phyloP scores from a whole-genome alignment of 345 rosid genomes.

The Camelina hispida region DNA sequence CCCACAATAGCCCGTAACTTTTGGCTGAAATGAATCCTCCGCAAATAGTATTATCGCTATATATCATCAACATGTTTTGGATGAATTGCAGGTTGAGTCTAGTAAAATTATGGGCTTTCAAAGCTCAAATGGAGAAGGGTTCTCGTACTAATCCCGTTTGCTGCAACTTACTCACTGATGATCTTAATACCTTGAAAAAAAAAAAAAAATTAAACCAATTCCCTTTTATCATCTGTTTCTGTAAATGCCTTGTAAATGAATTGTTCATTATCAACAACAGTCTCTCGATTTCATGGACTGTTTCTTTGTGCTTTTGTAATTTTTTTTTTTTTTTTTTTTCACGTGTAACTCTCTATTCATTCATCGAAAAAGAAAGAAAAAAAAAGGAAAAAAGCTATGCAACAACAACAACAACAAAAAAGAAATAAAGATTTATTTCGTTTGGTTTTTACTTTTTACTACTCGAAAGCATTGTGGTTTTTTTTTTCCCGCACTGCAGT shows the following conservation, averaged over 20 bases:
- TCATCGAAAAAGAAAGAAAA: conserved; percentile 47
- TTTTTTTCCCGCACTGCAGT: too few species aligned
- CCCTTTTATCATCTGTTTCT: conserved; percentile 49
- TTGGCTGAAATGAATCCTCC: background rate
- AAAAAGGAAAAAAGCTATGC: background rate
- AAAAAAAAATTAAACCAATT: conserved; percentile 39
- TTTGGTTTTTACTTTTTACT: conserved; percentile 1
- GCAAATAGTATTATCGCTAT: background rate
- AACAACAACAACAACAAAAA: background rate
- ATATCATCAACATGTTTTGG: background rate
- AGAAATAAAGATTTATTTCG: conserved; percentile 23
- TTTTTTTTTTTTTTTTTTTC: conserved; percentile 48
- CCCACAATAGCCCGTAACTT: background rate
- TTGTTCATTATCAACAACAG: conserved; percentile 47
- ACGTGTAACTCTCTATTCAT: conserved; percentile 72
- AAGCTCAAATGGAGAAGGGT: conserved; percentile 32
- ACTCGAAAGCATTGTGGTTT: too few species aligned
- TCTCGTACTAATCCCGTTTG: conserved; percentile 52
- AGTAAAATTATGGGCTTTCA: conserved; percentile 24
- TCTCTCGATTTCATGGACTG: conserved; percentile 60
- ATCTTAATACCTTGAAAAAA: conserved; percentile 20
- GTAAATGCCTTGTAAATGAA: conserved; percentile 80
- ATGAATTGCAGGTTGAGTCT: conserved; percentile 33
- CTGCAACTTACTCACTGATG: conserved; percentile 58
- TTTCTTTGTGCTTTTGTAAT: conserved; percentile 36